These are phyloP conservation scores for Eucalyptus camaldulensis DNA, from an alignment of 345 rosid species.

Conservation along the genomic window DNA sequence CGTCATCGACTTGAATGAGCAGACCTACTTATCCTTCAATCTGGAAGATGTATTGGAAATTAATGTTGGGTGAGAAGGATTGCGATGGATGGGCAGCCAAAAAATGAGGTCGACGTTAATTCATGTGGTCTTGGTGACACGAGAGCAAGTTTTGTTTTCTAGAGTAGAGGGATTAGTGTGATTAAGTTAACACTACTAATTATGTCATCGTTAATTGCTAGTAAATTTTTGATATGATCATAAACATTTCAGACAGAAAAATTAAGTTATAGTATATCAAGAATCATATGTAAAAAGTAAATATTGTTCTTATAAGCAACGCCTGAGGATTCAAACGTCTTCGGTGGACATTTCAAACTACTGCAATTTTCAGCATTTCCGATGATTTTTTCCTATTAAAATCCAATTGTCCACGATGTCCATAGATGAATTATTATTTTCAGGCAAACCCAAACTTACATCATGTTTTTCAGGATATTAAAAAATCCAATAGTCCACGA, in stretches of 20 bases:
- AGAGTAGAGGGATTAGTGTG: background rate
- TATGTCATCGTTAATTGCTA: background rate
- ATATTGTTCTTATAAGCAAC: background rate
- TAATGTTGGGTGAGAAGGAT: background rate
- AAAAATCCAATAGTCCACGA: background rate
- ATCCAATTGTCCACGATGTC: background rate
- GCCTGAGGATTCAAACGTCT: background rate
- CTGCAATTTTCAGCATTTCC: background rate
- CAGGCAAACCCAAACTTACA: background rate
- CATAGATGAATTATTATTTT: background rate
- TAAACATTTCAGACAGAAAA: background rate
- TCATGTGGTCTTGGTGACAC: background rate
- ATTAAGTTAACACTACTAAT: background rate
- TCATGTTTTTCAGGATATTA: background rate
- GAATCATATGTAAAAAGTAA: background rate
- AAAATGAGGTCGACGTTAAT: background rate
- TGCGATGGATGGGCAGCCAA: background rate
- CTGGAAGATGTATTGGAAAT: background rate
- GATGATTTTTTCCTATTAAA: background rate
- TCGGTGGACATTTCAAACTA: background rate
- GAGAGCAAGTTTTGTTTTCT: background rate
- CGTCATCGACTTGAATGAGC: background rate
- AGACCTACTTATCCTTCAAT: background rate
- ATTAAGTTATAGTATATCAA: background rate
- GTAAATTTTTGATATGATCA: background rate